phyloP scores from a whole-genome alignment of 2,329 filamentous ascomycete genomes.

The Neurospora sp. region DNA sequence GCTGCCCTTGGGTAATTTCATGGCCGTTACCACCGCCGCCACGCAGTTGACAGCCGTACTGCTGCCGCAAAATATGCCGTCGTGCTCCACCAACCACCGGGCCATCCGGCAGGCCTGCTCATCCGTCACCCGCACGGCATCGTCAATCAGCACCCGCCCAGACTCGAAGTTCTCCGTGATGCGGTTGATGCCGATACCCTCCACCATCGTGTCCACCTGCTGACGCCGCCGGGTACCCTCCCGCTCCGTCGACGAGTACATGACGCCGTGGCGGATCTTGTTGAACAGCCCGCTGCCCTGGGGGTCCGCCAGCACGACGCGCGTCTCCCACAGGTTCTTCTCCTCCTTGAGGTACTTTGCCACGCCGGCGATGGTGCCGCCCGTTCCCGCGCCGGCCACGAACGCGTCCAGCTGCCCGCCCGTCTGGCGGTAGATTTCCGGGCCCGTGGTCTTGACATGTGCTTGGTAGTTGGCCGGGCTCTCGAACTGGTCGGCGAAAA shows the following conservation, averaged over 20 bases:
- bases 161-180: constrained; percentile 90
- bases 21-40: constrained; percentile 61
- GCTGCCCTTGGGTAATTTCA: constrained; percentile 50
- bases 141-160: constrained; percentile 76
- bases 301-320: constrained; percentile 81
- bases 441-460: constrained; percentile 74
- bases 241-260: constrained; percentile 82
- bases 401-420: constrained; percentile 72
- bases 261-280: constrained; percentile 83
- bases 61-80: constrained; percentile 89
- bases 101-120: constrained; percentile 88
- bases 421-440: constrained; percentile 78
- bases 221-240: constrained; percentile 83
- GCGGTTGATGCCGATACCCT: constrained; percentile 91
- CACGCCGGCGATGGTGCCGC: constrained; percentile 85
- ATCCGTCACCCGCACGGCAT: constrained; percentile 82
- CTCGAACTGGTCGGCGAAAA: constrained; percentile 97
- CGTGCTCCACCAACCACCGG: constrained; percentile 89
- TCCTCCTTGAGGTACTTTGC: constrained; percentile 71
- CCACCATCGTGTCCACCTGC: constrained; percentile 93
- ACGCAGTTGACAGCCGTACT: constrained; percentile 96
- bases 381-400: constrained; percentile 86
- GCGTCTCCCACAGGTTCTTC: constrained; percentile 44
- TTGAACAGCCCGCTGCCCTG: constrained; percentile 92
- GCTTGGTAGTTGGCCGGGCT: constrained; percentile 80